Base-by-base conservation (phyloP, 805 yeast species). In the Yarrowia sp. region DNA sequence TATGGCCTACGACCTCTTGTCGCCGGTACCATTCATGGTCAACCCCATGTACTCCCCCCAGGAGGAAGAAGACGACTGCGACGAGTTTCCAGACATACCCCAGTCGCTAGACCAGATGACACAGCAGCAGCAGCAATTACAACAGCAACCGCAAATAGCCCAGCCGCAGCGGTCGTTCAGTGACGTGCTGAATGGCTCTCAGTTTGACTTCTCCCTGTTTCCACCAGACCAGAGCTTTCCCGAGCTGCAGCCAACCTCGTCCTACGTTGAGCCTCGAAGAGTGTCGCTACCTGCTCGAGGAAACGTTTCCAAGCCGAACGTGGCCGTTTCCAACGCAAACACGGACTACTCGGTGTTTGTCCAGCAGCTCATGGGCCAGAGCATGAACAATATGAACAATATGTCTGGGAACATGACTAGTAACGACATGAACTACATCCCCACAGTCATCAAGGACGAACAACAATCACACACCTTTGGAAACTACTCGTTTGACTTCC, bases 41-140 rank as follows among this genome's bases (percentile, higher is more conserved):
- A 58, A 58, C 50, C 64, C 64, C 36, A 58, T 58, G 64, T 58
- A 58, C 64, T 58, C 64, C 9, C 64, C 64, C 19, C 64, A 58
- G 30, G 64, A 58, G 33, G 64, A 58, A 33, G 64, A 58, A 30
- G 64, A 58, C 15, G 64, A 58, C 50, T 58, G 64, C 12, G 64
- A 58, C 33, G 64, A 58, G 17, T 58, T 58, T 9, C 64, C 64
- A 13, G 64, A 58, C 39, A 58, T 58, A 58, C 64, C 64, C 64
- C 64, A 58, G 40, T 42, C 50, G 17, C 33, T 58, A 42, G 64
- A 58, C 50, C 50, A 39, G 36, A 14, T 40, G 10, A 9, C 36
- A 24, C 46, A 20, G n/a, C 61, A 55, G 47, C 61, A 34, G 15
- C 40, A 15, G 19, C 44, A n/a, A n/a, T n/a, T n/a, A 6, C 44